These are phyloP conservation scores for Trichophyton simii DNA, from an alignment of 2,329 filamentous ascomycete genomes.

Conservation along the genomic window DNA sequence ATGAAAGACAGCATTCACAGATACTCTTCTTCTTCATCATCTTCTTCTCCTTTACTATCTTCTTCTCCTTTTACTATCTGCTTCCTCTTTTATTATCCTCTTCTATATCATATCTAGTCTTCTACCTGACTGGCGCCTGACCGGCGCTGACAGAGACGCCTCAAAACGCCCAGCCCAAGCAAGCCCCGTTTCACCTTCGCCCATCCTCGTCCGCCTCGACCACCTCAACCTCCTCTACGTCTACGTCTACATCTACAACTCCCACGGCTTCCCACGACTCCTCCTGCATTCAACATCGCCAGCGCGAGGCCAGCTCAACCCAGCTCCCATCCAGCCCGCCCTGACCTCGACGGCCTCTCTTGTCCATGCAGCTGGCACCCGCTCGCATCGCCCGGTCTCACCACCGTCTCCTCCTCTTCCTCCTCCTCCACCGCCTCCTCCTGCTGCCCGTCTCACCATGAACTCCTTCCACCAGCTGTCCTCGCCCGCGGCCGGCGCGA, in stretches of 20 bases:
- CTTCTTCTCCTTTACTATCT: background rate
- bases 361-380: slow-evolving; percentile 1
- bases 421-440: background rate
- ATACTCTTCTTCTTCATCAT: slow-evolving; percentile 3
- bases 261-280: background rate
- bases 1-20: background rate
- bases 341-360: background rate
- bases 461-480: slow-evolving; percentile 1
- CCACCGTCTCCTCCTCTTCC: background rate
- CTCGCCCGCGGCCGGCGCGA: slow-evolving; percentile 7
- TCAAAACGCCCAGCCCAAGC: slow-evolving; percentile 1
- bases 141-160: background rate
- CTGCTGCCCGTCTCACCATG: background rate
- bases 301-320: background rate
- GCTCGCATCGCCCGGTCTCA: slow-evolving; percentile 1
- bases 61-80: background rate
- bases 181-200: background rate
- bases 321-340: background rate
- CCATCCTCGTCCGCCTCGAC: background rate
- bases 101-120: background rate
- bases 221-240: background rate
- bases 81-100: background rate
- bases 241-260: background rate
- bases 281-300: background rate
- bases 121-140: background rate